A percentile compares a stretch with the other conserved stretches of the same genome.
Evolutionary conservation across 768 basidiomycete genomes (phyloP).

Genomic region (Jaapia argillacea): DNA sequence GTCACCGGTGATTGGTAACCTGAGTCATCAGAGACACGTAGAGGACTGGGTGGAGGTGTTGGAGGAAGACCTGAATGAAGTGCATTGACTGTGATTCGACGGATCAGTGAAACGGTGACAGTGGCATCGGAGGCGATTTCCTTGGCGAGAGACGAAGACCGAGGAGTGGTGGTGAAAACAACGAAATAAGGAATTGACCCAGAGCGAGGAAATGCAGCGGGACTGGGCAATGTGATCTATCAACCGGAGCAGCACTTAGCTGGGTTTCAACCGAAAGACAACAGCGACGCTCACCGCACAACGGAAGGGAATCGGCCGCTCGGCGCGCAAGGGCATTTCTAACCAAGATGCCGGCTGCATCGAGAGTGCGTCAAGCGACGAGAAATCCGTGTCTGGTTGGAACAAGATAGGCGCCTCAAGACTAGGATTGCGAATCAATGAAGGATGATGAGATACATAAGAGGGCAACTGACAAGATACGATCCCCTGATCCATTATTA

Average conservation of each 20-base stretch:
- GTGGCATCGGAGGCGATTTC: constrained; percentile 68
- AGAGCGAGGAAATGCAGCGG: constrained; percentile 49
- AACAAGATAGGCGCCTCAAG: constrained; percentile 57
- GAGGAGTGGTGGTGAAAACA: constrained; percentile 57
- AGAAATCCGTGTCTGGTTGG: constrained; percentile 49
- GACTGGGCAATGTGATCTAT: constrained; percentile 57
- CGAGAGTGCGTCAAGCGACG: constrained; percentile 39
- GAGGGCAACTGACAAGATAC: constrained; percentile 33
- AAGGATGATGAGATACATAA: not conserved
- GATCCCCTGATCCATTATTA: constrained; percentile 28
- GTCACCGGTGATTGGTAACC: constrained; percentile 12
- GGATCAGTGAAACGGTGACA: constrained; percentile 54
- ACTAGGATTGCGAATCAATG: constrained; percentile 21
- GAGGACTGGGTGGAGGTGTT: constrained; percentile 19
- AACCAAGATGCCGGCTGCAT: constrained; percentile 47
- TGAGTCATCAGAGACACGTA: constrained; percentile 27
- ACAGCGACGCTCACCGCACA: constrained; percentile 44
- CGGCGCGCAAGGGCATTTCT: constrained; percentile 55
- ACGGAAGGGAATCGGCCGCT: constrained; percentile 51
- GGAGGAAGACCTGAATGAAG: constrained; percentile 25
- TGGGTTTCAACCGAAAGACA: not conserved
- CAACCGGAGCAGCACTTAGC: constrained; percentile 1
- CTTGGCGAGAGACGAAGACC: constrained; percentile 40
- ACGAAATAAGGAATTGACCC: constrained; percentile 63
- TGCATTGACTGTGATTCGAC: constrained; percentile 46